Conservation (phyloP, 352 stramenopile genomes). For the Phytophthora idaei region DNA sequence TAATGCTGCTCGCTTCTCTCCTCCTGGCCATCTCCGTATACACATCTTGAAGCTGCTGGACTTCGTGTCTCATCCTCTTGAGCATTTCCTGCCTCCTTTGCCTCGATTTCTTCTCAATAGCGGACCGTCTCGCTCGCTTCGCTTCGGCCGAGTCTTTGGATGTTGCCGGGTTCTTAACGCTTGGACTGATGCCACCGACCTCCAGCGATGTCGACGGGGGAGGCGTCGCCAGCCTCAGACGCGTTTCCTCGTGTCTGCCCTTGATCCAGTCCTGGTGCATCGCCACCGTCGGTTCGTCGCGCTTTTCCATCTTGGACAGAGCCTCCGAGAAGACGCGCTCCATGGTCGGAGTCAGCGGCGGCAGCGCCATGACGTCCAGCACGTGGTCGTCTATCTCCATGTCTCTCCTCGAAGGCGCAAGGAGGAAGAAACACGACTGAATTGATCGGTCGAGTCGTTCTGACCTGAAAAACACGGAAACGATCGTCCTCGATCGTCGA, state of each 20-base stretch:
- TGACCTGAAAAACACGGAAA: background rate
- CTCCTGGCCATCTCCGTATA: conserved; percentile 38
- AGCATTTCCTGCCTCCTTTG: conserved; percentile 33
- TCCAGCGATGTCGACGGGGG: conserved; percentile 2
- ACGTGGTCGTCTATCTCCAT: conserved; percentile 1
- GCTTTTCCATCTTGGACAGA: conserved; percentile 21
- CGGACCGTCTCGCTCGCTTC: conserved; percentile 47
- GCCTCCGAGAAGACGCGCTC: conserved; percentile 21
- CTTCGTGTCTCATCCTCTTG: conserved; percentile 50
- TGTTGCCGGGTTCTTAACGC: background rate
- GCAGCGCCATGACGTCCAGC: conserved; percentile 14
- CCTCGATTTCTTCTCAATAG: conserved; percentile 63
- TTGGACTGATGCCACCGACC: conserved; percentile 11
- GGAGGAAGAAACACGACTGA: background rate
- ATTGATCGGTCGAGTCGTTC: conserved; percentile 1
- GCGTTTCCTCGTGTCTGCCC: conserved; percentile 1
- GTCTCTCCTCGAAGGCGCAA: background rate
- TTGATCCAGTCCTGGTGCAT: conserved; percentile 1
- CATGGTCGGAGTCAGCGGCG: conserved; percentile 28
- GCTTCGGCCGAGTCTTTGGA: conserved; percentile 18
- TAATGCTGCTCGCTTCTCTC: background rate
- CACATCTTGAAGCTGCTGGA: conserved; percentile 49
- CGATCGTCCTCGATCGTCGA: too few relatives aligned
- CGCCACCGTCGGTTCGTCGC: background rate
- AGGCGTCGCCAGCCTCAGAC: conserved; percentile 18